Conservation (phyloP, 495 filamentous ascomycete genomes). For the Aspergillus mulundensis region DNA sequence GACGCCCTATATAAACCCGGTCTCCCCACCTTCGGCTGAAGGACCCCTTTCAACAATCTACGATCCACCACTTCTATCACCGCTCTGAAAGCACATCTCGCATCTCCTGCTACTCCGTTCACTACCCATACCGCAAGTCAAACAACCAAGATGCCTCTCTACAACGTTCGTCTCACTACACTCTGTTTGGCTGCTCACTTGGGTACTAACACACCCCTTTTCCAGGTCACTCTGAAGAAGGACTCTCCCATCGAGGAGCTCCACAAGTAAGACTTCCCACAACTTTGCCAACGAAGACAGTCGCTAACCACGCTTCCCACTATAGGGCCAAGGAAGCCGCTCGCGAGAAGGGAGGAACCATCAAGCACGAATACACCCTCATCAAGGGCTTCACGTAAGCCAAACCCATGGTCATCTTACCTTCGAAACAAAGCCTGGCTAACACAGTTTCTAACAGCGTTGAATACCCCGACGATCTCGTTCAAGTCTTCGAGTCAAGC, state of each 20-base stretch:
- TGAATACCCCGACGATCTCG: slow-evolving; percentile 61
- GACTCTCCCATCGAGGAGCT: slow-evolving; percentile 57
- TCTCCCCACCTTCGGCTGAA: slow-evolving; percentile 9
- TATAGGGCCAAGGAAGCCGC: slow-evolving; percentile 69
- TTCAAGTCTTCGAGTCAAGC: slow-evolving; percentile 57
- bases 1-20: slow-evolving; percentile 8
- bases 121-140: slow-evolving; percentile 1
- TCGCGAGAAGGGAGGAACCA: slow-evolving; percentile 67
- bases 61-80: neutral
- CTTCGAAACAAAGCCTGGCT: slow-evolving; percentile 5
- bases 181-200: neutral
- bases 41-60: slow-evolving; percentile 4
- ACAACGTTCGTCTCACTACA: slow-evolving; percentile 53
- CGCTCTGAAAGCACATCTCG: neutral
- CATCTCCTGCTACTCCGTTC: neutral
- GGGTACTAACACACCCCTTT: neutral
- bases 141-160: slow-evolving; percentile 58
- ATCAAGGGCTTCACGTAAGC: slow-evolving; percentile 90
- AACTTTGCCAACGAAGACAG: neutral
- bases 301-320: slow-evolving; percentile 4
- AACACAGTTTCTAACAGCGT: slow-evolving; percentile 51
- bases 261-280: slow-evolving; percentile 46
- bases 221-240: slow-evolving; percentile 74
- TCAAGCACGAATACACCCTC: slow-evolving; percentile 75
- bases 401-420: neutral